These are phyloP conservation scores for Penicillium sp. DNA, from an alignment of 2,329 filamentous ascomycete species.

Conservation along the genomic window DNA sequence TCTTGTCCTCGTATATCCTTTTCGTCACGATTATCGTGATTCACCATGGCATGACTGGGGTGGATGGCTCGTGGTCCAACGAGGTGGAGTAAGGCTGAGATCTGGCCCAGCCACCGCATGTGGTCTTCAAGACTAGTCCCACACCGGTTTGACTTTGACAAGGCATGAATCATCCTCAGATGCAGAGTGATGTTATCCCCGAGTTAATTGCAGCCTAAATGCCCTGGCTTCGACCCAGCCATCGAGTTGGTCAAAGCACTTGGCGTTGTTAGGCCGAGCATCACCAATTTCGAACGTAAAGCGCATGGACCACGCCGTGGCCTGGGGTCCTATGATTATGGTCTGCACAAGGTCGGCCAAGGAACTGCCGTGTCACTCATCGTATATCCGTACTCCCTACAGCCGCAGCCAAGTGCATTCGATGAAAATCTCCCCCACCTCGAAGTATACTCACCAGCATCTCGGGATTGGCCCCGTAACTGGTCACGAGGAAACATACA, in stretches of 20 bases:
- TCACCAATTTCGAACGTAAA: neutral
- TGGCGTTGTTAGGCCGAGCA: neutral
- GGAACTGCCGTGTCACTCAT: neutral
- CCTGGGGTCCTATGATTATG: neutral
- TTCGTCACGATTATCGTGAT: neutral
- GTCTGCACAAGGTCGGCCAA: neutral
- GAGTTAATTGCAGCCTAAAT: neutral
- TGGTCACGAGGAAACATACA: too few relatives aligned
- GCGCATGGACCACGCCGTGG: neutral
- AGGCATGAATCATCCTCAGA: conserved; percentile 8
- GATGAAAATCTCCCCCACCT: neutral
- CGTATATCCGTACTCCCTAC: neutral
- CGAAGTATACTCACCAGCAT: neutral
- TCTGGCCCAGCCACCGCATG: conserved; percentile 4
- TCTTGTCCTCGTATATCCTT: neutral
- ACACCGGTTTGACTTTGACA: neutral
- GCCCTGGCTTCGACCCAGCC: neutral
- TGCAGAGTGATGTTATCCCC: conserved; percentile 15
- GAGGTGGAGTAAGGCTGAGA: neutral
- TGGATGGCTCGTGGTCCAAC: neutral
- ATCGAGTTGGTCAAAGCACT: neutral
- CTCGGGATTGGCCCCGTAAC: too few relatives aligned
- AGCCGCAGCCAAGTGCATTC: too few relatives aligned
- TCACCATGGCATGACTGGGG: neutral
- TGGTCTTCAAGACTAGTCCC: neutral